Evolutionary conservation across 495 filamentous ascomycete species (phyloP), one percentile per base, ranked within the genome.

Genomic region (Xylaria intraflava): DNA sequence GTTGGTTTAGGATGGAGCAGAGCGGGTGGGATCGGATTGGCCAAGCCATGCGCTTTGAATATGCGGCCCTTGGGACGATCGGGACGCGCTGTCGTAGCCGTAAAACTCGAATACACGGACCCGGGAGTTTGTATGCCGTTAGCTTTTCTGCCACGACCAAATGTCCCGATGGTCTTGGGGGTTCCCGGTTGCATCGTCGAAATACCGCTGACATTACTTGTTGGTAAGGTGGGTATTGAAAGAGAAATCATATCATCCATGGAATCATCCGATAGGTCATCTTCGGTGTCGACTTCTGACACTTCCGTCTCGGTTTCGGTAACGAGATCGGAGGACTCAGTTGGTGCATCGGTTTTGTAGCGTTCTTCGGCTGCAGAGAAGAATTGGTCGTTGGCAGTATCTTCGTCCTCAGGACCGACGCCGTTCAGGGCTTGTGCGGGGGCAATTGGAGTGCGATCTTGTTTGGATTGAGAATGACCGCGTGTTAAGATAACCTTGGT

Each of bases 381-480:
- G 67, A 94, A 96, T 58, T 88, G 84, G 65, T 96, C 90, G 52
- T 85, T 92, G 17, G 87, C 82, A 19, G 88, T 89, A 56, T 90
- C 89, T 19, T 83, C 83, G 51, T 91, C 88, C 8, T 82, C 80
- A 48, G 88, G 84, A 11, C 77, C 77, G 2, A 84, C 78, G 19
- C 83, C 81, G 53, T 84, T 83, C 12, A 84, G 57, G n/a, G 65
- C 49, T 23, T 69, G 71, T 7, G 70, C 59, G 1, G 57, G 51
- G 31, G 55, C 30, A 8, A 67, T 59, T 2, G 68, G 29, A 17
- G 53, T 49, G 39, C 55, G 68, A 50, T 52, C 71, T 56, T 66
- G 74, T 56, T 72, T 75, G 26, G 72, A 69, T 46, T 74, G 73
- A 41, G 72, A 67, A 35, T 79, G 78, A 23, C 78, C 78, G 33